phyloP scores from a whole-genome alignment of 331 rosid genomes.

The Rosa hybrid region DNA sequence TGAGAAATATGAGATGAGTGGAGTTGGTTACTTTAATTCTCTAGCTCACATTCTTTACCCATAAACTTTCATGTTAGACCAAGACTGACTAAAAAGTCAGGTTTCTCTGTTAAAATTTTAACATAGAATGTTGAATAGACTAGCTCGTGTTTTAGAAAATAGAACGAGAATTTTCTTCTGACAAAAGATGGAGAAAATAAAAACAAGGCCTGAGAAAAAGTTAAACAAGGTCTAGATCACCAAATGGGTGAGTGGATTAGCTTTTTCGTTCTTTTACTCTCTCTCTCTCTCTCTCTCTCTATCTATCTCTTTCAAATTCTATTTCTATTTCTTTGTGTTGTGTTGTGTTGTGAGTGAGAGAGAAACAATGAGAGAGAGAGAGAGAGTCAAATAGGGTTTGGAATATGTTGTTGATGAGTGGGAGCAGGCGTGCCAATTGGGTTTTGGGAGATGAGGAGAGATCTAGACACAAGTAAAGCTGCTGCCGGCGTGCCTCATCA shows the following conservation, averaged over 20 bases:
- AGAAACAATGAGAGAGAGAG: background rate
- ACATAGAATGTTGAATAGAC: conserved; percentile 37
- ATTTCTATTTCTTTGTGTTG: background rate
- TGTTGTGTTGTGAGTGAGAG: background rate
- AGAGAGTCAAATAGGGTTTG: background rate
- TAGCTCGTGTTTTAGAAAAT: conserved; percentile 45
- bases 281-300: background rate
- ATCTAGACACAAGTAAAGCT: conserved; percentile 59
- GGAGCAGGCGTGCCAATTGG: conserved; percentile 93
- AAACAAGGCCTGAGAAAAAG: conserved; percentile 55
- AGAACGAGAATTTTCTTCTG: conserved; percentile 48
- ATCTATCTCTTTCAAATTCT: background rate
- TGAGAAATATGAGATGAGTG: conserved; percentile 34
- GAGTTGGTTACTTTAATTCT: conserved; percentile 36
- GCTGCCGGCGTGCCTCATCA: conserved; percentile 81
- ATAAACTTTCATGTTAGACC: background rate
- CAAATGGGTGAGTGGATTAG: conserved; percentile 60
- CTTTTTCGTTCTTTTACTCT: conserved; percentile 44
- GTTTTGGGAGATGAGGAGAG: conserved; percentile 45
- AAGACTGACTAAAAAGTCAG: conserved; percentile 25
- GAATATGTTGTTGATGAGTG: conserved; percentile 46
- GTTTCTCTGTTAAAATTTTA: conserved; percentile 4
- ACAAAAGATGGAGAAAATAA: conserved; percentile 49
- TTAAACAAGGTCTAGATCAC: conserved; percentile 49
- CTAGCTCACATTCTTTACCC: conserved; percentile 17